Percentiles rank a stretch among this genome's conserved stretches.
phyloP scores from a whole-genome alignment of 2,329 filamentous ascomycete genomes.

The Rutstroemia sp. region DNA sequence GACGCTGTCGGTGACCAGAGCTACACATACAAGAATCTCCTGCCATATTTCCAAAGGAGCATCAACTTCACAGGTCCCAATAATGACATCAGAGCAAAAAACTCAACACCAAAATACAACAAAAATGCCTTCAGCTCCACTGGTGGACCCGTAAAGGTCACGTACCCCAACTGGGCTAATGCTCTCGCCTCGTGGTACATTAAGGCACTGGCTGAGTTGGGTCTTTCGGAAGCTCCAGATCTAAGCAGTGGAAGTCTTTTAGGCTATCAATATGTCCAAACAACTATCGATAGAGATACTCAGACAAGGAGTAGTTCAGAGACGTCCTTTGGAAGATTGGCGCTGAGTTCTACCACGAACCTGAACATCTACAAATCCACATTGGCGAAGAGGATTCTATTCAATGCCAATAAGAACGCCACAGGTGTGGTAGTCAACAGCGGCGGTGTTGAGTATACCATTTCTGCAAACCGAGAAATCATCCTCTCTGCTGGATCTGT shows the following conservation, averaged over 20 bases:
- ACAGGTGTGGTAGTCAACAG: background rate
- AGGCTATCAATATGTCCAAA: background rate
- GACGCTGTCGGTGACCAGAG: slow-evolving; percentile 33
- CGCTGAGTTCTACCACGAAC: slow-evolving; percentile 10
- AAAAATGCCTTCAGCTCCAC: background rate
- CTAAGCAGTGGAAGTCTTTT: background rate
- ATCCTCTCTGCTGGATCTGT: slow-evolving; percentile 40
- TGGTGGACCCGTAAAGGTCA: slow-evolving; percentile 33
- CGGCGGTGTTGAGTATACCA: slow-evolving; percentile 6
- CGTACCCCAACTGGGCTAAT: slow-evolving; percentile 34
- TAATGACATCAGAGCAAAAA: slow-evolving; percentile 18
- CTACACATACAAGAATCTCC: slow-evolving; percentile 40
- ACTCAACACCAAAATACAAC: slow-evolving; percentile 19
- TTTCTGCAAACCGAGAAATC: slow-evolving; percentile 19
- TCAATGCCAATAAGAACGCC: slow-evolving; percentile 23
- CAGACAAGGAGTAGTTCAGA: background rate
- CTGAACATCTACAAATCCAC: slow-evolving; percentile 35
- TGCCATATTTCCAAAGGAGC: slow-evolving; percentile 37
- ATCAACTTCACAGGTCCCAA: slow-evolving; percentile 22
- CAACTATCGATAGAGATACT: background rate
- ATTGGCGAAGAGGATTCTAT: slow-evolving; percentile 38
- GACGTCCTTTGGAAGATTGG: background rate
- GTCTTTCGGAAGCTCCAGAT: background rate
- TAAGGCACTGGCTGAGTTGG: slow-evolving; percentile 34
- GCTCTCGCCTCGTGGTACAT: slow-evolving; percentile 30